These are phyloP conservation scores for Plasmodium gallinaceum DNA, from an alignment of 169 alveolate genomes.

Conservation along the genomic window DNA sequence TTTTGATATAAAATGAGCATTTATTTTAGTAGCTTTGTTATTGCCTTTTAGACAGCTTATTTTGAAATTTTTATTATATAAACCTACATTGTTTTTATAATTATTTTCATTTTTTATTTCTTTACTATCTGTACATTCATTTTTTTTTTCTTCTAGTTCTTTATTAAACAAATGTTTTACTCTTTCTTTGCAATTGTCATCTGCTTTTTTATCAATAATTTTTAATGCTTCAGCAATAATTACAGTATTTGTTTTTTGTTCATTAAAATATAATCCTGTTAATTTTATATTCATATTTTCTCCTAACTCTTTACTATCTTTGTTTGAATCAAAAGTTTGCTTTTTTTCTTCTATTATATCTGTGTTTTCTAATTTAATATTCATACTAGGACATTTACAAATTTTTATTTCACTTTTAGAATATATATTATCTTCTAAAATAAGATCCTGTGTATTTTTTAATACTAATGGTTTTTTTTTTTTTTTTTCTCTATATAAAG, in stretches of 20 bases:
- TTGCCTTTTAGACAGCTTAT: slow-evolving; percentile 18
- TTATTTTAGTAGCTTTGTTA: slow-evolving; percentile 28
- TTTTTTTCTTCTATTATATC: background rate
- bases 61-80: slow-evolving; percentile 20
- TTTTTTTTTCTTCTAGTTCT: slow-evolving; percentile 8
- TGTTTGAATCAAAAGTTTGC: background rate
- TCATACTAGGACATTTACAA: background rate
- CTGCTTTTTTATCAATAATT: slow-evolving; percentile 25
- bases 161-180: background rate
- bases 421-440: background rate
- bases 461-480: background rate
- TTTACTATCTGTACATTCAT: background rate
- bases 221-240: slow-evolving; percentile 58
- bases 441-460: background rate
- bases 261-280: slow-evolving; percentile 9
- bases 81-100: slow-evolving; percentile 7
- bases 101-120: background rate
- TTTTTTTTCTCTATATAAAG: slow-evolving; percentile 6
- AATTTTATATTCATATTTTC: slow-evolving; percentile 22
- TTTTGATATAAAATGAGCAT: slow-evolving; percentile 41
- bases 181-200: slow-evolving; percentile 12
- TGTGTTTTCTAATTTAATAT: background rate
- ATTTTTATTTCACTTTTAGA: background rate
- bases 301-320: slow-evolving; percentile 18
- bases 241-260: slow-evolving; percentile 13